These are phyloP conservation scores for Cichorium intybus DNA, from an alignment of 140 eudicot genomes.

Conservation along the genomic window DNA sequence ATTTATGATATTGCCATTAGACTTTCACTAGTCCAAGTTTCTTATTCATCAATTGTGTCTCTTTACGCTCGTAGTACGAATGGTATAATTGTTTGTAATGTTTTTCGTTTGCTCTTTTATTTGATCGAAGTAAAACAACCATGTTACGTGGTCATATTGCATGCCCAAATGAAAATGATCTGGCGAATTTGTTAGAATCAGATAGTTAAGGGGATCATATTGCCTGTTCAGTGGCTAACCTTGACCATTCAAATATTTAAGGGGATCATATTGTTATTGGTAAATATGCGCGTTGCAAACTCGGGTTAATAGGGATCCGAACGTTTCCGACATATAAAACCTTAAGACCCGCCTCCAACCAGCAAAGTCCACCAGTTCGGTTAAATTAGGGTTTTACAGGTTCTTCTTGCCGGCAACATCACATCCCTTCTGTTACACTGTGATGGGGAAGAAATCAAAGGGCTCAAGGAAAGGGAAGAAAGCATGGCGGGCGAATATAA, in stretches of 20 bases:
- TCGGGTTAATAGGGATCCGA: constrained; percentile 23
- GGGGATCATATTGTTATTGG: not conserved
- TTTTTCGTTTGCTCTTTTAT: too few species aligned
- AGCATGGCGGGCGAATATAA: constrained; percentile 88
- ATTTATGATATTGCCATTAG: not conserved
- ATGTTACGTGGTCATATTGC: too few species aligned
- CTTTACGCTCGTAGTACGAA: too few species aligned
- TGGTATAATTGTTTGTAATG: too few species aligned
- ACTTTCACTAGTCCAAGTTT: too few species aligned
- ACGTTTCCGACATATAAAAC: not conserved
- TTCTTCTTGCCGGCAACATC: constrained; percentile 19
- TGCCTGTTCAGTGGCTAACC: not conserved
- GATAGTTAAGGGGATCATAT: too few species aligned
- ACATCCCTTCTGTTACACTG: not conserved
- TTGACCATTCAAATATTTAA: not conserved
- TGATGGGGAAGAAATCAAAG: constrained; percentile 76
- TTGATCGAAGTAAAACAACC: too few species aligned
- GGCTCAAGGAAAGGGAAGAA: constrained; percentile 89
- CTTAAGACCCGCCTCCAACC: constrained; percentile 10
- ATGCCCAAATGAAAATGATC: too few species aligned
- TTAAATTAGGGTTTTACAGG: constrained; percentile 23
- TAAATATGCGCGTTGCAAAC: not conserved
- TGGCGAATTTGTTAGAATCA: not conserved
- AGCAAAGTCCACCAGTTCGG: not conserved
- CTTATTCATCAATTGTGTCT: too few species aligned